Base-by-base conservation (phyloP, 192 early-diverging fungal species). In the Coemansia sp. region DNA sequence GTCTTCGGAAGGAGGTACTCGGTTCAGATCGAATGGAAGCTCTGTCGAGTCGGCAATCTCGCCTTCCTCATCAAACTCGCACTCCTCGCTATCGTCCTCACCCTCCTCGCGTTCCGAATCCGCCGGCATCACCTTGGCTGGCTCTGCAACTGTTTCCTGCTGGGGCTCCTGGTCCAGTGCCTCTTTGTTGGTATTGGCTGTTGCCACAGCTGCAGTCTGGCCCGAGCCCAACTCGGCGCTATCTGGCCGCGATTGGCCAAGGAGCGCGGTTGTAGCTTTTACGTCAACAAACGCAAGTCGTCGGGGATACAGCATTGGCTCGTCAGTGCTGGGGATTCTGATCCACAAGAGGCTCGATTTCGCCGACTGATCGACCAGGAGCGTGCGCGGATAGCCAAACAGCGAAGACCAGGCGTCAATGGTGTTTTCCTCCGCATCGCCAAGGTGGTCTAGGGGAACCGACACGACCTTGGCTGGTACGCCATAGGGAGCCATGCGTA, bases 31-130 rank as follows among this genome's bases (percentile, higher is more conserved):
- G 0, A 31, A 1, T 19, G 31, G n/a, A n/a, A n/a, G 39, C 8
- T 45, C 51, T 3, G 16, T 33, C 0, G 61, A 47, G 26, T 73
- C 69, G 9, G 69, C 57, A 34, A 73, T 73, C 25, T 73, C 69
- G 14, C 69, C 69, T 30, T 73, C 69, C 39, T 73, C 69, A 38
- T 73, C 37, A 13, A 50, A 51, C 27, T 70, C 69, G 62, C 62
- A 53, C 5, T 65, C 69, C 20, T 64, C 55, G 50, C 45, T 29
- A 13, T 51, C 51, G 4, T 63, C 62, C 7, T 52, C 53, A 26
- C 48, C 45, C 27, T 67, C 64, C 18, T 58, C 60, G 8, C 36
- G 22, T 30, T 54, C 46, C n/a, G n/a, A n/a, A n/a, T n/a, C n/a
- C n/a, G n/a, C n/a, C n/a, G n/a, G n/a, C n/a, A n/a, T n/a, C n/a